A percentile compares a stretch with the other conserved stretches of the same genome.
Evolutionary conservation across 495 filamentous ascomycete genomes (phyloP).

Genomic region (Penicillium coffeae): DNA sequence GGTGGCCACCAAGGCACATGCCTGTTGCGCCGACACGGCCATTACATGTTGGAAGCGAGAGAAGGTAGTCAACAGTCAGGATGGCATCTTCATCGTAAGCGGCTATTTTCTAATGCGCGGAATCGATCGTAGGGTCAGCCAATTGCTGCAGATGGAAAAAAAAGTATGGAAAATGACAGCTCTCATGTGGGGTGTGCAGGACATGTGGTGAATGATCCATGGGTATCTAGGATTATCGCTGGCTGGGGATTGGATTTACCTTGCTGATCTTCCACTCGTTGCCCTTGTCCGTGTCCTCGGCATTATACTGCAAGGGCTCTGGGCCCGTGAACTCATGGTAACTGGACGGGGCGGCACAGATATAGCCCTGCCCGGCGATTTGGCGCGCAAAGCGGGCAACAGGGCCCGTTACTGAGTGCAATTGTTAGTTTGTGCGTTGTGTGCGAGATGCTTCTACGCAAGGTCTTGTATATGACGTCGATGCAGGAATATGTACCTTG

Average conservation of each 20-base stretch:
- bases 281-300: conserved; percentile 79
- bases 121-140: neutral
- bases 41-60: conserved; percentile 75
- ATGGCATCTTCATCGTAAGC: conserved; percentile 87
- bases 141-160: neutral
- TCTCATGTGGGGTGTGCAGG: neutral
- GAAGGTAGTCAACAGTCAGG: conserved; percentile 68
- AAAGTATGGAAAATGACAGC: neutral
- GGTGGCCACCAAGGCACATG: conserved; percentile 94
- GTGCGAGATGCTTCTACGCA: neutral
- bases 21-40: conserved; percentile 83
- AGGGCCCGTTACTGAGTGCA: conserved; percentile 76
- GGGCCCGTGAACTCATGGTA: conserved; percentile 93
- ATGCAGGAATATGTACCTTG: conserved; percentile 58
- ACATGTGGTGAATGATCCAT: neutral
- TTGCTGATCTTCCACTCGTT: conserved; percentile 84
- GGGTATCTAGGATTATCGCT: too few relatives aligned
- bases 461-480: neutral
- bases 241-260: conserved; percentile 45
- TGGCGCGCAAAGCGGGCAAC: conserved; percentile 88
- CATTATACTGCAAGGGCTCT: conserved; percentile 81
- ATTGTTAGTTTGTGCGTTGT: neutral
- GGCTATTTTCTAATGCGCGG: conserved; percentile 57
- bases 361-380: conserved; percentile 91
- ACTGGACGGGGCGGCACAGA: conserved; percentile 82